Conservation (phyloP, 805 yeast species). For the Debaryomyces castellii region DNA sequence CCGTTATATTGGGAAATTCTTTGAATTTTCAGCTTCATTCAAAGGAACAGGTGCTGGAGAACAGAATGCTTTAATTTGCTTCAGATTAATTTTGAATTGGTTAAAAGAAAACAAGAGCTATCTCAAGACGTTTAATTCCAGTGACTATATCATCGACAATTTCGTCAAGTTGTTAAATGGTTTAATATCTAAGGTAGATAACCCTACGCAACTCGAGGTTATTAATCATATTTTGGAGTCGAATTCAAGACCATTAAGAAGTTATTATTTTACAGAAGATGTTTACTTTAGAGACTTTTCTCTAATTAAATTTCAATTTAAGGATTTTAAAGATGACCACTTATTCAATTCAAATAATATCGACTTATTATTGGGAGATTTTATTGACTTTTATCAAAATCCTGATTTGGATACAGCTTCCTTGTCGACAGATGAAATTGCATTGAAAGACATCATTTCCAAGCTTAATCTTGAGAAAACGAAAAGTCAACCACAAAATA, state of each 20-base stretch:
- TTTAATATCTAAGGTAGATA: constrained; percentile 7
- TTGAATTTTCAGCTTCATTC: constrained; percentile 7
- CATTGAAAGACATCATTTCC: background rate
- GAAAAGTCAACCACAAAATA: constrained; percentile 2
- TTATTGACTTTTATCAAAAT: background rate
- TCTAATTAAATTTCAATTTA: constrained; percentile 52
- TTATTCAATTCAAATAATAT: constrained; percentile 31
- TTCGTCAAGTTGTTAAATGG: constrained; percentile 15
- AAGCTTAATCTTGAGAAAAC: too few relatives aligned
- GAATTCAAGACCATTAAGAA: constrained; percentile 45
- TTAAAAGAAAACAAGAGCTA: constrained; percentile 45
- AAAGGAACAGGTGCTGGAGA: background rate
- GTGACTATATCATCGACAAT: constrained; percentile 8
- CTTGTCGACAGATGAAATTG: constrained; percentile 1
- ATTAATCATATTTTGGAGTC: constrained; percentile 8
- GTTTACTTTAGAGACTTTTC: constrained; percentile 59
- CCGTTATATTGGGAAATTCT: constrained; percentile 20
- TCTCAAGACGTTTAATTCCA: constrained; percentile 11
- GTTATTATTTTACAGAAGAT: constrained; percentile 63
- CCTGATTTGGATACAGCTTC: background rate
- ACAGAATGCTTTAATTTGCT: constrained; percentile 13
- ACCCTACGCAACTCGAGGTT: background rate
- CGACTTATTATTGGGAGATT: constrained; percentile 23
- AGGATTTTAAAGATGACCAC: constrained; percentile 60
- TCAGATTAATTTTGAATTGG: constrained; percentile 60